Conservation (phyloP, 2,329 filamentous ascomycete genomes). For the Fusarium sp. region DNA sequence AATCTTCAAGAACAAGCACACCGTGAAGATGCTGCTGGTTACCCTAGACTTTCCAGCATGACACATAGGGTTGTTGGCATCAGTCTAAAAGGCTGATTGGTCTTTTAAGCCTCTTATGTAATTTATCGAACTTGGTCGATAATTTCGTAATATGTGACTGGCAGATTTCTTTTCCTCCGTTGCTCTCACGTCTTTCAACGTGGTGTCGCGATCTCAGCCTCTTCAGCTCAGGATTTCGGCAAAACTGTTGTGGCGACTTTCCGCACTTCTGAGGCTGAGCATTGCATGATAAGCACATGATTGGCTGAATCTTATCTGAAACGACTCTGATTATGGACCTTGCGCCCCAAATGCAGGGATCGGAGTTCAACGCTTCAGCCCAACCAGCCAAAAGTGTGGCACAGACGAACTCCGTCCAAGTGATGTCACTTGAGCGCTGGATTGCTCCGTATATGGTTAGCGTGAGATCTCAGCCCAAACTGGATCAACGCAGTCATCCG, state of each 20-base stretch:
- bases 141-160: neutral
- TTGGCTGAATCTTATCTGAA: neutral
- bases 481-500: neutral
- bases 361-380: neutral
- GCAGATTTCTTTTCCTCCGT: neutral
- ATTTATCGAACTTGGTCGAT: neutral
- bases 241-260: neutral
- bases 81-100: neutral
- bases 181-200: neutral
- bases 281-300: neutral
- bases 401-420: neutral
- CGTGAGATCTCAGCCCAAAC: neutral
- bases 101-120: neutral
- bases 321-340: neutral
- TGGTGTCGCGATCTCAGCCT: neutral
- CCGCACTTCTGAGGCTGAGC: neutral
- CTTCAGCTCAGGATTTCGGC: neutral
- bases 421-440: conserved; percentile 6
- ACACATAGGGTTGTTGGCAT: neutral
- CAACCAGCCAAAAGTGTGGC: neutral
- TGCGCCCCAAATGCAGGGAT: neutral
- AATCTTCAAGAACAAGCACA: neutral
- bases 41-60: neutral
- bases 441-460: conserved; percentile 3
- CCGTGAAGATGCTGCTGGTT: neutral